A percentile compares a stretch with the other conserved stretches of the same genome.
Evolutionary conservation across 139 green algal species (phyloP).

Genomic region (Auxenochlorella pyrenoidosa): DNA sequence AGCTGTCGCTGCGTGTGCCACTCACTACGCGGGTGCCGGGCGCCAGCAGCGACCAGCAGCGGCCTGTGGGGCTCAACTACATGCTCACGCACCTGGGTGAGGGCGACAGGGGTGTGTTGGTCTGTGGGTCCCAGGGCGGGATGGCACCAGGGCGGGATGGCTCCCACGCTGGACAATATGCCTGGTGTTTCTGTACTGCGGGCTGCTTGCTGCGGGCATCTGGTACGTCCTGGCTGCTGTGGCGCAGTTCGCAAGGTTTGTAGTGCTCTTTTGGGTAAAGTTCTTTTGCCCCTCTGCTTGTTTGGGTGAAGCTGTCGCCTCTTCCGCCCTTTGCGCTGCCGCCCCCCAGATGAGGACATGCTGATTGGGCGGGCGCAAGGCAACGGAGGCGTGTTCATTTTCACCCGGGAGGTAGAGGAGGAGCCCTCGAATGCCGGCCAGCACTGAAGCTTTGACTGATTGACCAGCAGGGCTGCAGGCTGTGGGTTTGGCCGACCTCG

Average conservation of each 20-base stretch:
- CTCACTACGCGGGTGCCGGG: slow-evolving; percentile 31
- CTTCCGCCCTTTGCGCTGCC: not conserved
- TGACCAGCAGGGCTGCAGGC: no score
- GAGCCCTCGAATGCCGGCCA: not conserved
- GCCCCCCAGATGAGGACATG: slow-evolving; percentile 54
- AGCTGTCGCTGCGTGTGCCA: slow-evolving; percentile 40
- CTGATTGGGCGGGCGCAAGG: slow-evolving; percentile 54
- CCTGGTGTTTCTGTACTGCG: not conserved
- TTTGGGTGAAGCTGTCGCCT: no score
- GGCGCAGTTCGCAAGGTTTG: no score
- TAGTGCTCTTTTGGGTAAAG: no score
- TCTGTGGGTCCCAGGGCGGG: not conserved
- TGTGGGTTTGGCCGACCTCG: no score
- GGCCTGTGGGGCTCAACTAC: slow-evolving; percentile 44
- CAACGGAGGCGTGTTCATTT: slow-evolving; percentile 57
- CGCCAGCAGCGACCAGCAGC: not conserved
- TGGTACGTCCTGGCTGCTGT: not conserved
- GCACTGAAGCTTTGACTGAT: not conserved
- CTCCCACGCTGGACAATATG: not conserved
- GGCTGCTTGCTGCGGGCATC: no score
- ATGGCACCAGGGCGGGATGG: not conserved
- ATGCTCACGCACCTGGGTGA: slow-evolving; percentile 50
- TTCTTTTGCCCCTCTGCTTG: no score
- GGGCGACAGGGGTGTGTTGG: not conserved
- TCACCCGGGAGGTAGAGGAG: slow-evolving; percentile 22